A percentile compares a stretch with the other conserved stretches of the same genome.
Conservation (phyloP, 192 early-diverging fungal species). For the Funneliformis mosseae region DNA sequence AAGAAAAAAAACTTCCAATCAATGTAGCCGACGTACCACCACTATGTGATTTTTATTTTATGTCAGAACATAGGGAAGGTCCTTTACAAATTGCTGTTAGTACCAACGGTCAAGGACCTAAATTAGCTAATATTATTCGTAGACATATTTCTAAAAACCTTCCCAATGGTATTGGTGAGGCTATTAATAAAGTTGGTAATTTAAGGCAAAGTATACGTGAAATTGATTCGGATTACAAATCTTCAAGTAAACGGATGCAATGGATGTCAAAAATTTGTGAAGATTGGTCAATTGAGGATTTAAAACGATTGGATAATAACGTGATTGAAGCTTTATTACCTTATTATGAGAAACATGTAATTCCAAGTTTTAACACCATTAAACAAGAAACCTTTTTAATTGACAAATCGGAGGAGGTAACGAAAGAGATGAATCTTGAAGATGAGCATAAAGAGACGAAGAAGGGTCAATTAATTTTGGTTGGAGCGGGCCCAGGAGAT, state of each 20-base stretch:
- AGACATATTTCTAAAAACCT: constrained; percentile 62
- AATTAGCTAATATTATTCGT: constrained; percentile 83
- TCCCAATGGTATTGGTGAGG: constrained; percentile 64
- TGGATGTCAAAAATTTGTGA: constrained; percentile 88
- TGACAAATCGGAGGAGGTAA: neutral
- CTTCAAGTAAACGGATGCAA: constrained; percentile 74
- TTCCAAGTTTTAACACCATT: constrained; percentile 20
- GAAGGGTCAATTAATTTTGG: constrained; percentile 59
- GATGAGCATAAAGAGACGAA: neutral
- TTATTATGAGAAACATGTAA: constrained; percentile 55
- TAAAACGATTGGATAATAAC: constrained; percentile 67
- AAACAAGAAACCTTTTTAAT: neutral
- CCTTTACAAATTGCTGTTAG: constrained; percentile 89
- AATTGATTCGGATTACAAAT: constrained; percentile 62
- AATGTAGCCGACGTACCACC: constrained; percentile 92
- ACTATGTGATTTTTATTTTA: constrained; percentile 93
- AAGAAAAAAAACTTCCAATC: constrained; percentile 75
- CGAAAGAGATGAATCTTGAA: neutral
- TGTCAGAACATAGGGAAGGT: constrained; percentile 79
- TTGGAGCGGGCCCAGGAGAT: constrained; percentile 86
- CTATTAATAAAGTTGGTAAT: constrained; percentile 70
- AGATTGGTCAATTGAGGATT: constrained; percentile 75
- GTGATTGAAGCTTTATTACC: constrained; percentile 60
- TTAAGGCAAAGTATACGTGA: constrained; percentile 65
- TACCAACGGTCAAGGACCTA: constrained; percentile 86